Evolutionary conservation across 176 grass and related monocot genomes (phyloP).

Genomic region (Eleusine coracana): DNA sequence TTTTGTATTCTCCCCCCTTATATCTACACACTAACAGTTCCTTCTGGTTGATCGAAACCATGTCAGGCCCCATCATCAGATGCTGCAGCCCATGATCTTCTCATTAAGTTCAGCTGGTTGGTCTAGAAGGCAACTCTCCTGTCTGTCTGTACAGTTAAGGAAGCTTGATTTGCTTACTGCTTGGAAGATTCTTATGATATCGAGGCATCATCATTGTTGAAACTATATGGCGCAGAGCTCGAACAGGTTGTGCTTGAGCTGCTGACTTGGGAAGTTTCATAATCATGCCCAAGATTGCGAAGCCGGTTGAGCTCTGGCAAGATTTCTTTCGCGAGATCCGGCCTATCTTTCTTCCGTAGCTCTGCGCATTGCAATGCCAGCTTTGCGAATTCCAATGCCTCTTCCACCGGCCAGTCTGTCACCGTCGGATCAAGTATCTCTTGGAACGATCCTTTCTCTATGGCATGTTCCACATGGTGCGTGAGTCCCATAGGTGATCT

Average conservation of each 20-base stretch:
- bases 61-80: slow-evolving; percentile 35
- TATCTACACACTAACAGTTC: slow-evolving; percentile 52
- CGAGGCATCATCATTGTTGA: slow-evolving; percentile 34
- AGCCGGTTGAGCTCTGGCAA: slow-evolving; percentile 72
- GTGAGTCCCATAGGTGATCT: slow-evolving; percentile 80
- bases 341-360: slow-evolving; percentile 77
- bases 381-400: slow-evolving; percentile 57
- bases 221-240: slow-evolving; percentile 45
- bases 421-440: slow-evolving; percentile 72
- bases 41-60: slow-evolving; percentile 39
- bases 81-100: slow-evolving; percentile 29
- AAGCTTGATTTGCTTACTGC: slow-evolving; percentile 23
- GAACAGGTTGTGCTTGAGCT: slow-evolving; percentile 45
- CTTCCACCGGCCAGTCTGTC: slow-evolving; percentile 74
- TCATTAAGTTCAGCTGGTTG: background rate
- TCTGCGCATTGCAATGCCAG: slow-evolving; percentile 72
- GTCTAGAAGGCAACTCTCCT: slow-evolving; percentile 16
- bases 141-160: slow-evolving; percentile 13
- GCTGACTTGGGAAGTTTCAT: slow-evolving; percentile 39
- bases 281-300: slow-evolving; percentile 59
- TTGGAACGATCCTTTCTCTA: slow-evolving; percentile 67
- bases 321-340: slow-evolving; percentile 66
- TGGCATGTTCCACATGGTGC: slow-evolving; percentile 63
- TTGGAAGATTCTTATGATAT: background rate
- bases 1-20: slow-evolving; percentile 26